Conservation (phyloP, 202 grass and related monocot genomes). For the Dendrocalamus latiflorus region DNA sequence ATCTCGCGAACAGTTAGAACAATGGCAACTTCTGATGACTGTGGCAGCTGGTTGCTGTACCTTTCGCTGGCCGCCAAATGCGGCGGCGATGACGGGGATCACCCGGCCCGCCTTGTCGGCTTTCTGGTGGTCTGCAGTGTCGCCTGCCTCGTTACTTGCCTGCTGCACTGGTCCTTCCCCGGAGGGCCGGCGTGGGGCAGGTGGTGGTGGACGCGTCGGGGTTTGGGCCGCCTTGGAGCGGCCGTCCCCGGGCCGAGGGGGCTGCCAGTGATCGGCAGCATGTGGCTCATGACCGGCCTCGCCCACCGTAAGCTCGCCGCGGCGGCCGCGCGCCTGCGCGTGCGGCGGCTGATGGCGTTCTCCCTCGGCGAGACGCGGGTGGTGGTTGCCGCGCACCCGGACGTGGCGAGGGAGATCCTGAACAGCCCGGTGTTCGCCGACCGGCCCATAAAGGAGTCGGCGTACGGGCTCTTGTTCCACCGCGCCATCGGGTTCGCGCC, state of each 20-base stretch:
- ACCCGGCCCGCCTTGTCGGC: conserved; percentile 31
- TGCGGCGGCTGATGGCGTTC: conserved; percentile 65
- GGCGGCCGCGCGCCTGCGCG: conserved; percentile 11
- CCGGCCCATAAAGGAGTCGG: conserved; percentile 85
- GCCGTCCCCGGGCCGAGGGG: conserved; percentile 51
- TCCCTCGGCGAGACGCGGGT: conserved; percentile 64
- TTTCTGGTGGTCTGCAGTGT: not conserved
- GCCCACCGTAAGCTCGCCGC: conserved; percentile 77
- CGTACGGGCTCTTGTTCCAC: no score
- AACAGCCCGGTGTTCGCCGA: conserved; percentile 54
- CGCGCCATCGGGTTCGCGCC: conserved; percentile 96
- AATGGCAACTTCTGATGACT: conserved; percentile 49
- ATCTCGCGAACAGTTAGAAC: no score
- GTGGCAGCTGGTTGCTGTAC: conserved; percentile 49
- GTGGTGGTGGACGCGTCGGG: conserved; percentile 37
- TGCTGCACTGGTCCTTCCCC: conserved; percentile 62
- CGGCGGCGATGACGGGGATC: conserved; percentile 17
- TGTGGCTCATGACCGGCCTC: conserved; percentile 84
- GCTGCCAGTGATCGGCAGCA: conserved; percentile 68
- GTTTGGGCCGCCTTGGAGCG: no score
- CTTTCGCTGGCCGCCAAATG: conserved; percentile 56
- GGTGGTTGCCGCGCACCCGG: conserved; percentile 59
- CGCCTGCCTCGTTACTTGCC: not conserved
- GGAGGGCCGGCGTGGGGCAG: conserved; percentile 76
- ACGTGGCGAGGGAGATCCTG: conserved; percentile 69